Percentiles rank a stretch among this genome's conserved stretches.
Conservation (phyloP, 306 rosid genomes). For the Castanea sativa region DNA sequence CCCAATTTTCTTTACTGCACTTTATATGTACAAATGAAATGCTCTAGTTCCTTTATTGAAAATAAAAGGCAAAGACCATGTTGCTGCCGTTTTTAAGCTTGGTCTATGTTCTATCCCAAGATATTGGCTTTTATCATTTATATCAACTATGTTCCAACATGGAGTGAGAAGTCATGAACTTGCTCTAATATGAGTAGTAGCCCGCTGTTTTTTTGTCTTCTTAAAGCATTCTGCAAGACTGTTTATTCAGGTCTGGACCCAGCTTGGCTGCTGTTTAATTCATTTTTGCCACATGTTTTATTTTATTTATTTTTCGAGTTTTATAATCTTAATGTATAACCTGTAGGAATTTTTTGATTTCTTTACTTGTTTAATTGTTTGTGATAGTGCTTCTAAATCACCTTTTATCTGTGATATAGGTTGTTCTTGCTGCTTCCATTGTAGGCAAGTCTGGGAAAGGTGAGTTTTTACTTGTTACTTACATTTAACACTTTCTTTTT, state of each 20-base stretch:
- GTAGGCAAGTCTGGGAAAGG: slow-evolving; percentile 96
- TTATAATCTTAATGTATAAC: neutral
- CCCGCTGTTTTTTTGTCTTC: neutral
- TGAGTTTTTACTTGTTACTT: slow-evolving; percentile 29
- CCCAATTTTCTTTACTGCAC: neutral
- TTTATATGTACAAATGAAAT: neutral
- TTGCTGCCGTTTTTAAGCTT: neutral
- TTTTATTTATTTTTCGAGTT: neutral
- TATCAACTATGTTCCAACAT: neutral
- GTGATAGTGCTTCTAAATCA: slow-evolving; percentile 5
- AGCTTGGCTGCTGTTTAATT: neutral
- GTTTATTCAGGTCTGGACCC: neutral
- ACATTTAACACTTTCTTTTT: neutral
- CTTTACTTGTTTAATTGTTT: neutral
- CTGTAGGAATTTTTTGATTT: neutral
- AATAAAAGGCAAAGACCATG: neutral
- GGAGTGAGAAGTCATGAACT: neutral
- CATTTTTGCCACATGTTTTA: neutral
- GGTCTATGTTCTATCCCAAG: no score
- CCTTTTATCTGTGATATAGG: slow-evolving; percentile 45
- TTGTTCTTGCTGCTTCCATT: slow-evolving; percentile 89
- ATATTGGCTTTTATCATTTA: no score
- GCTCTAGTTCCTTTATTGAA: neutral
- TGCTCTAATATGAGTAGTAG: no score
- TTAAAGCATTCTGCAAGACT: neutral